phyloP scores from a whole-genome alignment of 768 basidiomycete species.

The Paxillus involutus region DNA sequence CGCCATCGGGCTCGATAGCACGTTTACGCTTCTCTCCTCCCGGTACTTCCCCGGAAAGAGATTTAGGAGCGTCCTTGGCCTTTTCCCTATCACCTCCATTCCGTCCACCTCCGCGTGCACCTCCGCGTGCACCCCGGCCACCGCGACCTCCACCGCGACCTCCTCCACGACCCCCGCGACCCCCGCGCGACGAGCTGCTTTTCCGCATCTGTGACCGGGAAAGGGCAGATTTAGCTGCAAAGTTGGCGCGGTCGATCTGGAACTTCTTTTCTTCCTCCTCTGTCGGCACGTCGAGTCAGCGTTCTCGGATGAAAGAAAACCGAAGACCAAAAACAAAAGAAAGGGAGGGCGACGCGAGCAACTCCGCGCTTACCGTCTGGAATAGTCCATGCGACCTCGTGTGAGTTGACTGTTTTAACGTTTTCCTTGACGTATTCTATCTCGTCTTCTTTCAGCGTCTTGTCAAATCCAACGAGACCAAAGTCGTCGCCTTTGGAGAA shows the following conservation, averaged over 20 bases:
- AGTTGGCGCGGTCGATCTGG: constrained; percentile 72
- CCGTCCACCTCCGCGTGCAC: constrained; percentile 34
- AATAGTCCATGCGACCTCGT: constrained; percentile 62
- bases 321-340: too few species aligned
- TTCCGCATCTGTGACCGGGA: constrained; percentile 41
- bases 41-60: constrained; percentile 40
- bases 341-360: background rate
- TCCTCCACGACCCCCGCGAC: constrained; percentile 43
- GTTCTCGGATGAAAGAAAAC: too few species aligned
- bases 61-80: constrained; percentile 17
- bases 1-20: constrained; percentile 76
- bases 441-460: constrained; percentile 69
- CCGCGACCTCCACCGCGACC: constrained; percentile 36
- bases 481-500: constrained; percentile 43
- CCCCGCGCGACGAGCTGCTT: constrained; percentile 40
- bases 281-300: constrained; percentile 22
- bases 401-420: constrained; percentile 62
- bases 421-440: constrained; percentile 66
- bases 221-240: constrained; percentile 53
- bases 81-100: constrained; percentile 24
- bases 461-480: constrained; percentile 58
- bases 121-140: constrained; percentile 33
- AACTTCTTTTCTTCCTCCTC: constrained; percentile 74
- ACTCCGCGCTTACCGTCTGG: constrained; percentile 50
- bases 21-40: constrained; percentile 77